phyloP scores from a whole-genome alignment of 2,329 filamentous ascomycete species.

The Epichloe coenophiala region DNA sequence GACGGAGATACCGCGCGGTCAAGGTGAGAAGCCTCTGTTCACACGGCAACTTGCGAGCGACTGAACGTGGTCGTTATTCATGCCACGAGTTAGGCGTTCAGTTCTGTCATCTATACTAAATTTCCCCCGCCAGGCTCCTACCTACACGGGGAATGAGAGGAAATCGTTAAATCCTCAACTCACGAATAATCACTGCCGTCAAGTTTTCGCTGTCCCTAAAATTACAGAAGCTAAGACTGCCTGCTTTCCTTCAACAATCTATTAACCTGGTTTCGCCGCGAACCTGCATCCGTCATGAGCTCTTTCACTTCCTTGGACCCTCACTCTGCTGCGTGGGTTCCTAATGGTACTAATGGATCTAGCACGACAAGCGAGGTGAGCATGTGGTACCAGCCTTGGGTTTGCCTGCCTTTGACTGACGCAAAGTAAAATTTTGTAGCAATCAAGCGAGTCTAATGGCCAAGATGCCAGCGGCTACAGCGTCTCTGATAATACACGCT shows the following conservation, averaged over 20 bases:
- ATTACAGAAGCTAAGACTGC: background rate
- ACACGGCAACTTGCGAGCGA: background rate
- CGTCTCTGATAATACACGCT: slow-evolving; percentile 1
- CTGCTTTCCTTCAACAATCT: background rate
- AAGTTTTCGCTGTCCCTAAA: background rate
- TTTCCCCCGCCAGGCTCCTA: background rate
- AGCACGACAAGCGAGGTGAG: slow-evolving; percentile 5
- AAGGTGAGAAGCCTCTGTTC: background rate
- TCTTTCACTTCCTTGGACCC: background rate
- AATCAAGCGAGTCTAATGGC: slow-evolving; percentile 1
- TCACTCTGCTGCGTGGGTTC: slow-evolving; percentile 3
- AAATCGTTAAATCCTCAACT: background rate
- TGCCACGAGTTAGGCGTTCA: no score
- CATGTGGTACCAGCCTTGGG: background rate
- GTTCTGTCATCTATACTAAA: background rate
- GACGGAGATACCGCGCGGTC: no score
- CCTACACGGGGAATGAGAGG: no score
- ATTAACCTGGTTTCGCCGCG: background rate
- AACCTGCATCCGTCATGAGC: background rate
- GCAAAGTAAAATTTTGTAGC: background rate
- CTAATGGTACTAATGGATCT: background rate
- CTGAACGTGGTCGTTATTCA: no score
- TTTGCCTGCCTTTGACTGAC: background rate
- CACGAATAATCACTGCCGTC: background rate
- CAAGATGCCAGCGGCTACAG: background rate